Evolutionary conservation across 1,284 basidiomycete species (phyloP).

Genomic region (Melampsora americana): DNA sequence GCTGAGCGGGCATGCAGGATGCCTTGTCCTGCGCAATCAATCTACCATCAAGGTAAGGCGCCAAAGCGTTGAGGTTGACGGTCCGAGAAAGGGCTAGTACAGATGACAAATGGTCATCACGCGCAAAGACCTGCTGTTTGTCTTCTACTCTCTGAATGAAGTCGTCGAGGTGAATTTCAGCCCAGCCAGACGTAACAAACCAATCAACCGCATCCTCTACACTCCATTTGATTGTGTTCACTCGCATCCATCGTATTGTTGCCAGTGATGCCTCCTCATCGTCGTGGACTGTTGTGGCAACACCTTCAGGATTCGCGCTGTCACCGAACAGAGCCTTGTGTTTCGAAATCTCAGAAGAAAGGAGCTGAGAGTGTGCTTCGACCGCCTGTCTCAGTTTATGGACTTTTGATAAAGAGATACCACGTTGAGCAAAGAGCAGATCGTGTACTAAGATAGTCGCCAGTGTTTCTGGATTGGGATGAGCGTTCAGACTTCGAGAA

Average conservation of each 20-base stretch:
- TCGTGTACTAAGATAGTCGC: constrained; percentile 82
- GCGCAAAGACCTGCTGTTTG: constrained; percentile 65
- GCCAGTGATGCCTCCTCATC: background rate
- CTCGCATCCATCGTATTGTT: constrained; percentile 27
- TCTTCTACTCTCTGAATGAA: background rate
- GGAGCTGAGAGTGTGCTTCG: constrained; percentile 49
- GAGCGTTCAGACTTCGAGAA: constrained; percentile 46
- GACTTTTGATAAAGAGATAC: constrained; percentile 51
- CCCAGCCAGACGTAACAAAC: constrained; percentile 28
- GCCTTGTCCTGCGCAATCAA: constrained; percentile 96
- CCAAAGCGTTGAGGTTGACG: constrained; percentile 45
- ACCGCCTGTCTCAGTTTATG: constrained; percentile 51
- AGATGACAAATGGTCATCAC: constrained; percentile 63
- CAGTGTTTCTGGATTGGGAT: constrained; percentile 58
- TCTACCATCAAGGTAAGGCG: constrained; percentile 67
- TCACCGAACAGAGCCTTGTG: constrained; percentile 13
- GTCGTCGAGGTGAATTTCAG: background rate
- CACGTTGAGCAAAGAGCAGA: constrained; percentile 68
- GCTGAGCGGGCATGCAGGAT: constrained; percentile 86
- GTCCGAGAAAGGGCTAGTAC: constrained; percentile 62
- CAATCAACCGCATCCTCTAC: constrained; percentile 15
- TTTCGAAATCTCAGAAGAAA: constrained; percentile 18
- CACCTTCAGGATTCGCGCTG: background rate
- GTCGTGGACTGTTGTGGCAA: background rate
- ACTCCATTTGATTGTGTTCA: constrained; percentile 36